Evolutionary conservation across 306 rosid genomes (phyloP).

Genomic region (Inga leiocalycina): DNA sequence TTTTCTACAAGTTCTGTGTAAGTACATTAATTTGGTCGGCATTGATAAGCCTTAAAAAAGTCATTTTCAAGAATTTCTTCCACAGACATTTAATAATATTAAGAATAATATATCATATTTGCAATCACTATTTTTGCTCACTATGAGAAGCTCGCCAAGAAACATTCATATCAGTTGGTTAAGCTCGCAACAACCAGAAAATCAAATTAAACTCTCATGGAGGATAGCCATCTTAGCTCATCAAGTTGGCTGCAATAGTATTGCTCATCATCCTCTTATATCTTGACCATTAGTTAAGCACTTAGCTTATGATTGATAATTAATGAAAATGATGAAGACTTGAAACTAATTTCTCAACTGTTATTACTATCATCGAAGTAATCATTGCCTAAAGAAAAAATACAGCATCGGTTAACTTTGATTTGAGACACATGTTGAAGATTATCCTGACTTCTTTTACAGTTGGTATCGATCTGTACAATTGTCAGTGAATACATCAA

Average conservation of each 20-base stretch:
- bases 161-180: not conserved
- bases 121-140: not conserved
- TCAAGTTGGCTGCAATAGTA: not conserved
- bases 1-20: not conserved
- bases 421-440: not conserved
- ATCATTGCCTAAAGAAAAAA: not conserved
- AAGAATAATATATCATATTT: not conserved
- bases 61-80: conserved; percentile 8
- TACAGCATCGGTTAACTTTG: not conserved
- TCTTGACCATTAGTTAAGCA: not conserved
- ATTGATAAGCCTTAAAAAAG: not conserved
- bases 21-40: conserved; percentile 16
- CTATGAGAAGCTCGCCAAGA: not conserved
- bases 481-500: not conserved
- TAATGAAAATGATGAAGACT: not conserved
- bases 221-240: not conserved
- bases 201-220: not conserved
- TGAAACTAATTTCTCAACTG: not conserved
- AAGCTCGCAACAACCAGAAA: not conserved
- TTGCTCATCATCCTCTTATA: not conserved
- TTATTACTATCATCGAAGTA: not conserved
- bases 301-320: not conserved
- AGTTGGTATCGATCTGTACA: not conserved
- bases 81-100: not conserved
- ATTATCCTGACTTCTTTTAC: not conserved